Base-by-base conservation (phyloP, 768 basidiomycete species). In the Trametes meyenii region DNA sequence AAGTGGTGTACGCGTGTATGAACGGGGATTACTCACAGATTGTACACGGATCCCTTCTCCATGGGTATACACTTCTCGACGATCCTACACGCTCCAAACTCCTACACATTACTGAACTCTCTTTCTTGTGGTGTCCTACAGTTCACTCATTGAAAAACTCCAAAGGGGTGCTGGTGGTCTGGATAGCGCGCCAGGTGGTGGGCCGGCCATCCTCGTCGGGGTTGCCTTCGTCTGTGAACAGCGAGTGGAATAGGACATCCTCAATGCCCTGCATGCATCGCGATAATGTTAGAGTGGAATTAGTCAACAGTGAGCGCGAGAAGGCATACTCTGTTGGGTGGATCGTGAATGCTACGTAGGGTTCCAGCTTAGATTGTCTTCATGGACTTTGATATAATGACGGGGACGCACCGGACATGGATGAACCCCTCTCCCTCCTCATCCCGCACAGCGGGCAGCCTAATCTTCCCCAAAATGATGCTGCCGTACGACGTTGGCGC, bases 401-500 rank as follows among this genome's bases (percentile, higher is more conserved):
- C 8, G 19, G 4, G 16, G 1, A 33, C 79, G 66, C 66, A 89
- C 89, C 88, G 83, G 69, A 91, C 83, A 65, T 92, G 89, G 55
- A 91, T 67, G 67, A 81, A 90, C 12, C 89, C 89, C 66, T 79
- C 78, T 29, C 89, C 88, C 67, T 83, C 75, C 33, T 71, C 77
- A 67, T 90, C 89, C 7, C 82, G 76, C 55, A 90, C 75, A 21
- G 82, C 87, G 8, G 88, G 87, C 46, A 92, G 79, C 66, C 81
- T 82, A 71, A 92, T 82, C 79, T 92, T 91, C 26, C 91, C 90
- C 12, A 93, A 71, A 61, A 93, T 83, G 58, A 92, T 83, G 11
- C 80, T 83, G 16, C 90, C 90, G 71, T 92, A 85, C 60, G 85
- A 80, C 36, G 85, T 86, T 39, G 73, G 62, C 4, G 80, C 88